A percentile compares a stretch with the other conserved stretches of the same genome.
phyloP scores from a whole-genome alignment of 768 basidiomycete genomes.

The Strobilomyces echinocephalus region DNA sequence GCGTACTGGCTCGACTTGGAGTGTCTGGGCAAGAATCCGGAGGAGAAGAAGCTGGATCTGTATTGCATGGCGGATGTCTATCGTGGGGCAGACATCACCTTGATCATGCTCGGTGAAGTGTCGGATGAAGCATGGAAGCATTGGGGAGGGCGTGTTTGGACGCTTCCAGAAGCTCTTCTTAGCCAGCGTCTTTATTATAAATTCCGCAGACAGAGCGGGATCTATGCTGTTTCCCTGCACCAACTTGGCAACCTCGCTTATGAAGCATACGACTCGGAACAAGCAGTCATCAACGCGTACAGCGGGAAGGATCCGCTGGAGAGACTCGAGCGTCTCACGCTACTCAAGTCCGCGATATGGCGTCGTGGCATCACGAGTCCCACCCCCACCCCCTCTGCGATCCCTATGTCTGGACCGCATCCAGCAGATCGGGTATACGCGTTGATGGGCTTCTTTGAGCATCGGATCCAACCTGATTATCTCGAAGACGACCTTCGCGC shows the following conservation, averaged over 20 bases:
- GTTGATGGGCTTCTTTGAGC: not conserved
- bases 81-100: not conserved
- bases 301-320: not conserved
- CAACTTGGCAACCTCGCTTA: not conserved
- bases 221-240: not conserved
- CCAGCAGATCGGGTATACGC: not conserved
- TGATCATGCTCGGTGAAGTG: not conserved
- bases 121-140: not conserved
- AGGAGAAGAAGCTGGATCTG: not conserved
- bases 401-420: not conserved
- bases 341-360: not conserved
- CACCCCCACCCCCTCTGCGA: not conserved
- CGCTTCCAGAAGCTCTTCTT: not conserved
- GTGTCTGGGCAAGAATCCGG: no score
- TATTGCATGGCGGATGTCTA: not conserved
- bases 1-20: no score
- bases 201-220: not conserved
- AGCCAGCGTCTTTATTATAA: not conserved
- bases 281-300: not conserved
- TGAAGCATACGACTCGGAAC: no score
- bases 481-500: not conserved
- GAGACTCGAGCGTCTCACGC: not conserved
- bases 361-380: not conserved
- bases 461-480: not conserved
- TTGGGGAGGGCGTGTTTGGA: not conserved